Evolutionary conservation across 495 filamentous ascomycete species (phyloP), one percentile per base, ranked within the genome.

Genomic region (Penicillium bovifimosum): DNA sequence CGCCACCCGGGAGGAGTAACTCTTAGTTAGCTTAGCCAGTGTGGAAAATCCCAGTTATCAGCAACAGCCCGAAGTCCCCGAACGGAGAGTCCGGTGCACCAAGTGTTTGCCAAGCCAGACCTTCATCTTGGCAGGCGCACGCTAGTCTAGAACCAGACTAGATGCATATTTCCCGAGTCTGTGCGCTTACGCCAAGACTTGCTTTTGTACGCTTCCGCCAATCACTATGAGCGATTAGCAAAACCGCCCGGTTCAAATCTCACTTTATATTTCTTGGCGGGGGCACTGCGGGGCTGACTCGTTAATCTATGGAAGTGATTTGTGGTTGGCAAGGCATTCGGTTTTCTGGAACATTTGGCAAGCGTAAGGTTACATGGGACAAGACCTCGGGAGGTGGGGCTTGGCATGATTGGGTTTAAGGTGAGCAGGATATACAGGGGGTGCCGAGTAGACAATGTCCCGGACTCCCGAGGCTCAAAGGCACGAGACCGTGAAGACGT

Each of bases 201-300:
- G 11, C 8, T 8, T 8, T 4, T 13, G 10, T 6, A 7, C 17
- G 45, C 5, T 32, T 11, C 16, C 11, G 11, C 48, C 48, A 50
- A 50, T 50, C 18, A 28, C 1, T 3, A 1, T 6, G 1, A 9
- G 17, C 2, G n/a, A 36, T 29, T 4, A n/a, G 9, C 9, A n/a
- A 40, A 40, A 32, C 5, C 8, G 18, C 9, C 26, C 33, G 45
- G 41, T 44, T n/a, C 4, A 9, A 29, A 49, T 32, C n/a, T 1
- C 27, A 29, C 6, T 17, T 50, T 50, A 50, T 50, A 28, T 50
- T 20, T 33, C 38, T 42, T 42, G 48, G 48, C 36, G 1, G 17
- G 10, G 32, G 29, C 17, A n/a, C 31, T 13, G 13, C 24, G 32
- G 35, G 18, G 43, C 13, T 31, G 24, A 31, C 17, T 20, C 16